Evolutionary conservation across 371 early-diverging fungal genomes (phyloP), one percentile per base, ranked within the genome.

Genomic region (Mucor lusitanicus): DNA sequence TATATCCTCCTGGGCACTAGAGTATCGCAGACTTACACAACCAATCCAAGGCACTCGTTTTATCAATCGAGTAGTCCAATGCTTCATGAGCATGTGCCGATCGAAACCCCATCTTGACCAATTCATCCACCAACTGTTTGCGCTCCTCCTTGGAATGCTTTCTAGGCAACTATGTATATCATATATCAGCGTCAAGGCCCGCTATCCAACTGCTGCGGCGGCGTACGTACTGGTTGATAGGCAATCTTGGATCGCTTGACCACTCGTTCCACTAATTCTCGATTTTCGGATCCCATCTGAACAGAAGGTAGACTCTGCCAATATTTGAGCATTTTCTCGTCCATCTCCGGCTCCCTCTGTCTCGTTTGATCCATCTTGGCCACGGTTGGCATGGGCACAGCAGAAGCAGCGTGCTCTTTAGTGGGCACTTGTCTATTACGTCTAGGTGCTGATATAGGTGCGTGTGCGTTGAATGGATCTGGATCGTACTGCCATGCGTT

Each of bases 241-340:
- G 66, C 68, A 56, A 73, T 64, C 19, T 72, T 74, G 3, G 80
- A 80, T 54, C 69, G 56, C 21, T 81, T 76, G 48, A 93, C 79
- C 1, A 93, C 80, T 7, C 84, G 78, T 61, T 94, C 95, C 3
- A 92, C 88, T 6, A 69, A 48, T 3, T 78, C 69, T 48, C 94
- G 75, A 62, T 87, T 78, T 6, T 86, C 85, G 23, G 85, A 80
- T 44, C 83, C 83, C 90, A 95, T 90, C 21, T 87, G 84, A 8
- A 92, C 89, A 57, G 85, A 81, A 3, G 93, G 92, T 54, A 91
- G 72, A 30, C 84, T 87, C 55, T 88, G 87, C 93, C 93, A 93
- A 33, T 89, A 83, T 56, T 80, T 78, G 17, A 78, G 68, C 65
- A 76, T 63, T 39, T 78, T 73, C 37, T 84, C 85, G 25, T 73